Conservation (phyloP, 2,329 filamentous ascomycete genomes). For the Catunica adiposa region DNA sequence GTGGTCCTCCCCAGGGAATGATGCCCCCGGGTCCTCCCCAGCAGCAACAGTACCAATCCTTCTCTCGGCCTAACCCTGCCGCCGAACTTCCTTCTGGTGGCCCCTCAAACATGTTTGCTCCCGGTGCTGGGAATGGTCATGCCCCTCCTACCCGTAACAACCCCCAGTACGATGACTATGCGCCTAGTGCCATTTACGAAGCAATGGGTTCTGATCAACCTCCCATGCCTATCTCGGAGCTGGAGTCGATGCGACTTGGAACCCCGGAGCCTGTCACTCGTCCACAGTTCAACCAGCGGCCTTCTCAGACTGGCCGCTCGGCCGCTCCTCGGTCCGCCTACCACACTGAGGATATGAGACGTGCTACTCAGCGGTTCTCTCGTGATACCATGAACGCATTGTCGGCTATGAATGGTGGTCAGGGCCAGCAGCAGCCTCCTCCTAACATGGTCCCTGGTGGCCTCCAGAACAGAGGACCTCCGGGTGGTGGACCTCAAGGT, state of each 20-base stretch:
- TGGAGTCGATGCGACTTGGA: slow-evolving; percentile 39
- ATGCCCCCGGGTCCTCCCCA: slow-evolving; percentile 3
- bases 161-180: slow-evolving; percentile 8
- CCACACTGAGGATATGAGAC: slow-evolving; percentile 60
- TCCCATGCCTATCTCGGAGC: slow-evolving; percentile 29
- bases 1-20: slow-evolving; percentile 2
- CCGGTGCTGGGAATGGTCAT: slow-evolving; percentile 8
- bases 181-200: slow-evolving; percentile 12
- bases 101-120: slow-evolving; percentile 9
- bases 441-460: neutral
- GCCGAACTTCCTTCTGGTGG: slow-evolving; percentile 6
- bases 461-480: neutral
- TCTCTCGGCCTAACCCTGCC: slow-evolving; percentile 8
- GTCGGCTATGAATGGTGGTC: slow-evolving; percentile 1
- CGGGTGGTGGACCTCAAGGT: neutral
- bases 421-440: neutral
- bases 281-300: slow-evolving; percentile 61
- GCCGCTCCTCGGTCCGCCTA: slow-evolving; percentile 40
- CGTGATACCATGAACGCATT: slow-evolving; percentile 61
- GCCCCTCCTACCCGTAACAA: neutral
- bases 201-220: slow-evolving; percentile 12
- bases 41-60: slow-evolving; percentile 9
- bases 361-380: slow-evolving; percentile 72
- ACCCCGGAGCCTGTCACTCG: slow-evolving; percentile 60
- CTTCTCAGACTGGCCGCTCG: slow-evolving; percentile 47